Evolutionary conservation across 2,329 filamentous ascomycete genomes (phyloP).

Genomic region (Pseudocercospora vitis): DNA sequence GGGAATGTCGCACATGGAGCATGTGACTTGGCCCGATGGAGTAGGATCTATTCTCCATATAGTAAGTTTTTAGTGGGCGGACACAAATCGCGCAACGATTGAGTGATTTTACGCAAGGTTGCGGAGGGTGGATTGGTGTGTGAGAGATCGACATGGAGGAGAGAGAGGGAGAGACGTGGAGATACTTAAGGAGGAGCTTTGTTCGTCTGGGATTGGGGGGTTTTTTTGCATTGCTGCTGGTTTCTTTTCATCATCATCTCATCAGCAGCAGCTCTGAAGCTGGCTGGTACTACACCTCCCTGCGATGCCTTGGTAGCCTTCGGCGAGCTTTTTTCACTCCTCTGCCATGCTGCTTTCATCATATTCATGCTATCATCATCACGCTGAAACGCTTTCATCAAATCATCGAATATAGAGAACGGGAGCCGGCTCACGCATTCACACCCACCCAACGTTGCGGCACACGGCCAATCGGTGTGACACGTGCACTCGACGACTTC

Average conservation of each 20-base stretch:
- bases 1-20: no score
- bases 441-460: slow-evolving; percentile 36
- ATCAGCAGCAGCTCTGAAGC: neutral
- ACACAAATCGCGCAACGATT: slow-evolving; percentile 9
- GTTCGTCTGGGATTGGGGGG: no score
- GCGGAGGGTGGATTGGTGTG: neutral
- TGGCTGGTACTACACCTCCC: neutral
- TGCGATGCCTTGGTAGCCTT: no score
- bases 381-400: slow-evolving; percentile 21
- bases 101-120: slow-evolving; percentile 8
- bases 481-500: slow-evolving; percentile 34
- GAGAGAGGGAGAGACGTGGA: no score
- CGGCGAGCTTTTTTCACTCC: neutral
- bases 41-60: no score
- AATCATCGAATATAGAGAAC: slow-evolving; percentile 9
- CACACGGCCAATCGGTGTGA: slow-evolving; percentile 23
- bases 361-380: slow-evolving; percentile 12
- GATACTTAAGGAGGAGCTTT: no score
- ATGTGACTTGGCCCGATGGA: no score
- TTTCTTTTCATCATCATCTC: neutral
- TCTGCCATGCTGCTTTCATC: neutral
- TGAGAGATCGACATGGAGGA: neutral
- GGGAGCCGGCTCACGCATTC: slow-evolving; percentile 27
- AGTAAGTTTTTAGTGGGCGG: no score
- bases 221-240: slow-evolving; percentile 7